Base-by-base conservation (phyloP, 2,329 filamentous ascomycete species). In the Diaporthe ampelina region DNA sequence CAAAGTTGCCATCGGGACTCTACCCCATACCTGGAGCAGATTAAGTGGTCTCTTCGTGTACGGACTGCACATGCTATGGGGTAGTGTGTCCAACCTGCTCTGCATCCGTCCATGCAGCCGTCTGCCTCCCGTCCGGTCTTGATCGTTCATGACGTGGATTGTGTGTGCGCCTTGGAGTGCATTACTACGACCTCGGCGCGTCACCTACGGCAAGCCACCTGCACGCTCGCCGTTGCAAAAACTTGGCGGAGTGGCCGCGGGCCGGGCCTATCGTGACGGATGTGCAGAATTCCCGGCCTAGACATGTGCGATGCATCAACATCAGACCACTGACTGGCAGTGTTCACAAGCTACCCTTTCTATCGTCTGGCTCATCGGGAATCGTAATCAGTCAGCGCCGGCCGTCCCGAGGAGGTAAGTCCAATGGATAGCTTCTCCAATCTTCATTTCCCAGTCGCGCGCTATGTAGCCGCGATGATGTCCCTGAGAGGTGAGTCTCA, bases 261-360 rank as follows among this genome's bases (percentile, higher is more conserved):
- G 63, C 45, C 63, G 45, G 11, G 63, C 63, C 43, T 52, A 52
- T 37, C 29, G 29, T 52, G 21, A 67, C 45, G 32, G 35, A 37
- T 45, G 4, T 67, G 61, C 29, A 67, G 29, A 21, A 8, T 32
- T 35, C 1, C 4, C 19, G 24, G 24, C 45, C 29, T 35, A 19
- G 26, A n/a, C 21, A 17, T 43, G 15, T 10, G 21, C 19, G 17
- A 26, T 45, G 24, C 21, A 9, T 26, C 40, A 32, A 63, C 24
- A 37, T 52, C 29, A 50, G 21, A 40, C 43, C 43, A 65, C 61
- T 24, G 8, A 4, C 9, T 15, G 24, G 58, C 24, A 29, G 7
- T 26, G 17, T 45, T 32, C 4, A 37, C 56, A 37, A n/a, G 26
- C 11, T n/a, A 24, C 4, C 32, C 56, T 15, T 37, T 32, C 4